Conservation (phyloP, 2,329 filamentous ascomycete genomes). For the Pestalotiopsis sp. region DNA sequence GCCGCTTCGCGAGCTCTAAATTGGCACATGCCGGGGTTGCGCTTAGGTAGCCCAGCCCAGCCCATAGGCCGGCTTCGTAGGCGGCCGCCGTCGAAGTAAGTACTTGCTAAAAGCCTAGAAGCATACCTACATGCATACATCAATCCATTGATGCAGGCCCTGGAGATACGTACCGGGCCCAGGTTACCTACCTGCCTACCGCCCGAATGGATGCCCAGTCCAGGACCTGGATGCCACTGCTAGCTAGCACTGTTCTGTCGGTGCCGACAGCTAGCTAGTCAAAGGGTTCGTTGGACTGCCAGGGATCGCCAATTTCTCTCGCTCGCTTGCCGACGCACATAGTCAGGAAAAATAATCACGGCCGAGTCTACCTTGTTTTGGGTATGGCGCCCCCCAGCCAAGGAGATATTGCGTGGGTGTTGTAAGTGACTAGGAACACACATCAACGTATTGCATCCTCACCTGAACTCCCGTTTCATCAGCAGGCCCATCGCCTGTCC, state of each 20-base stretch:
- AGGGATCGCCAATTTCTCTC: not conserved
- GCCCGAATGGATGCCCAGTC: not conserved
- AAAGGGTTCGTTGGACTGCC: slow-evolving; percentile 4
- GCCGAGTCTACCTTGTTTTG: slow-evolving; percentile 11
- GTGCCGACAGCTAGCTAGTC: slow-evolving; percentile 11
- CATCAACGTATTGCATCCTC: slow-evolving; percentile 10
- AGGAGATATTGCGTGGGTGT: slow-evolving; percentile 10
- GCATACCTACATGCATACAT: not conserved
- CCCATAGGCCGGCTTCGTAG: not conserved
- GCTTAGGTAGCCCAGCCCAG: slow-evolving; percentile 2
- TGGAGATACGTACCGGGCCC: not conserved
- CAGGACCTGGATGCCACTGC: not conserved
- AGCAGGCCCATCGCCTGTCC: slow-evolving; percentile 13
- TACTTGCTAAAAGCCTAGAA: not conserved
- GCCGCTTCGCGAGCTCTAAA: slow-evolving; percentile 2
- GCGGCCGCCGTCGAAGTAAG: not conserved
- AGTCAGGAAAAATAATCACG: slow-evolving; percentile 2
- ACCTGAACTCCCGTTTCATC: slow-evolving; percentile 13
- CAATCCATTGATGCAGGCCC: too few species aligned
- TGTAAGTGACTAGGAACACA: slow-evolving; percentile 2
- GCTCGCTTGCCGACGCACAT: slow-evolving; percentile 1
- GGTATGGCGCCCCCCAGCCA: slow-evolving; percentile 1
- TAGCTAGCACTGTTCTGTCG: slow-evolving; percentile 5
- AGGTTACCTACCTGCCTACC: not conserved
- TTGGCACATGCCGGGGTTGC: slow-evolving; percentile 7